Base-by-base conservation (phyloP, 78 protist species). In the Guillardia theta region DNA sequence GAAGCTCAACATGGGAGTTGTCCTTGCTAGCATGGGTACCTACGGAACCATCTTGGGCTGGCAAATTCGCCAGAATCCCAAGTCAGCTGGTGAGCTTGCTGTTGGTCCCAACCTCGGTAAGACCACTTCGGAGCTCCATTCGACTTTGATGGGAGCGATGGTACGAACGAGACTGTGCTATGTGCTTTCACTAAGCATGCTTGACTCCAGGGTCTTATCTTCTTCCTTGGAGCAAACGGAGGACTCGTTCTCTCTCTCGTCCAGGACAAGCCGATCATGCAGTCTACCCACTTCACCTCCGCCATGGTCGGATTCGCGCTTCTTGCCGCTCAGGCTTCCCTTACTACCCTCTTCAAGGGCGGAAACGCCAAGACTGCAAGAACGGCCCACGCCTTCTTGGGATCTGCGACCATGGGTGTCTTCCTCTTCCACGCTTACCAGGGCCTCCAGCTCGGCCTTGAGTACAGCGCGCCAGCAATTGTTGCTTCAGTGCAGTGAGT, bases 381-480 rank as follows among this genome's bases (percentile, higher is more conserved):
- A 36, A 33, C 83, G 6, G 70, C 70, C 1, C 83, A 70, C 83
- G 83, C 83, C 21, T 12, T 18, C 36, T 70, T 70, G 10, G 83
- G 83, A 15, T 22, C 41, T 4, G 83, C 83, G n/a, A 70, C 83
- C 10, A 70, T 70, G 83, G 83, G 45, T 4, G 46, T 70, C 83
- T 70, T 70, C 83, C 83, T 70, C 41, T 70, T 22, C 83, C 83
- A 70, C 41, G 83, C 83, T 43, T 70, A 24, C 83, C 83, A 22
- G 41, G 83, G 70, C 70, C 70, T 58, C 70, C 70, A 58, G 70
- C 70, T 58, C 70, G 70, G 70, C 70, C 70, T 58, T n/a, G n/a
- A n/a, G n/a, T n/a, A n/a, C n/a, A n/a, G n/a, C n/a, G n/a, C n/a
- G n/a, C n/a, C n/a, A n/a, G n/a, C n/a, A n/a, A n/a, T n/a, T n/a